Evolutionary conservation across 768 basidiomycete genomes (phyloP).

Genomic region (Auriscalpium microsporum): DNA sequence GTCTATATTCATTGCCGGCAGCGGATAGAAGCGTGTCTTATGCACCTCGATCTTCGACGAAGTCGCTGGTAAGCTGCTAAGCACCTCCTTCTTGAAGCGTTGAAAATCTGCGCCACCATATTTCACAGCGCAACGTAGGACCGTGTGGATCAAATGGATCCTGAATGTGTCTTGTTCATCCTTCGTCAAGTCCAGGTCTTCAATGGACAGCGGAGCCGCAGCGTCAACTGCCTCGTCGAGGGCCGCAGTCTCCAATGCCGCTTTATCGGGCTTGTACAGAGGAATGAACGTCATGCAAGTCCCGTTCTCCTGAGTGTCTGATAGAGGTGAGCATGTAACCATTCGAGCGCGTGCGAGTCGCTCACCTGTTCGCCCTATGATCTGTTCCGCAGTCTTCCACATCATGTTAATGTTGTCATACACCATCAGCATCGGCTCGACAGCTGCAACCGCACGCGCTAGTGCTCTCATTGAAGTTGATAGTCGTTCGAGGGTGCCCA

Average conservation of each 20-base stretch:
- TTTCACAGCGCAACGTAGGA: constrained; percentile 24
- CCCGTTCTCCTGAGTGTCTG: constrained; percentile 29
- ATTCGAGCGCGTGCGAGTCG: neutral
- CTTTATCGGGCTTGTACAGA: constrained; percentile 18
- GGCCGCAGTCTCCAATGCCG: constrained; percentile 20
- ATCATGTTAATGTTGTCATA: constrained; percentile 34
- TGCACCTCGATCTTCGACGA: constrained; percentile 22
- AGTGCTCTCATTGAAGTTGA: constrained; percentile 17
- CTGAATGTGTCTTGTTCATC: neutral
- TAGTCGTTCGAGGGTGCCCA: constrained; percentile 9
- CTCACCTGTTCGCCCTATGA: constrained; percentile 20
- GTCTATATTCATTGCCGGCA: constrained; percentile 29
- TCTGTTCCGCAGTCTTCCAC: constrained; percentile 23
- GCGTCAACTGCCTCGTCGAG: constrained; percentile 15
- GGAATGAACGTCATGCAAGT: constrained; percentile 28
- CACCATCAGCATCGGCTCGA: constrained; percentile 12
- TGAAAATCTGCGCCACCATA: constrained; percentile 25
- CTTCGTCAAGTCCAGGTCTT: constrained; percentile 22
- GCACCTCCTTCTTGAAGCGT: constrained; percentile 17
- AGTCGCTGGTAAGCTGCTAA: constrained; percentile 13
- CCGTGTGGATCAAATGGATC: constrained; percentile 15
- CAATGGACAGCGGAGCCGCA: constrained; percentile 18
- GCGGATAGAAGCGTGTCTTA: constrained; percentile 22
- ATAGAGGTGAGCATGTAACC: neutral
- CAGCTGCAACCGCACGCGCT: constrained; percentile 18